phyloP scores from a whole-genome alignment of 345 rosid species.

The Geranium rotundifolium region DNA sequence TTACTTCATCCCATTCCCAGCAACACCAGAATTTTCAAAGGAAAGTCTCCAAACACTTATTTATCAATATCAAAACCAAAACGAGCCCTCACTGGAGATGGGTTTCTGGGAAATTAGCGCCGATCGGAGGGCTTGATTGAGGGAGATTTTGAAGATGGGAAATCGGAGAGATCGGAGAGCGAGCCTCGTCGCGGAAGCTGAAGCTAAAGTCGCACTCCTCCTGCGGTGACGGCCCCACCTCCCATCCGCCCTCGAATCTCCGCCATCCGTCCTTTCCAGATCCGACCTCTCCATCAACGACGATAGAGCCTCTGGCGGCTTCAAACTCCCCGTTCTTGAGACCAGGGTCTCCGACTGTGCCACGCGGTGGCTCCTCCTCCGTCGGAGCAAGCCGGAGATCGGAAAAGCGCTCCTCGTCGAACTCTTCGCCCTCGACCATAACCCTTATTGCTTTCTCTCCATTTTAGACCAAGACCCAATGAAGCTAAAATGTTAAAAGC shows the following conservation, averaged over 20 bases:
- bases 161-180: too few relatives aligned
- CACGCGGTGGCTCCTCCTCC: constrained; percentile 27
- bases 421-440: constrained; percentile 48
- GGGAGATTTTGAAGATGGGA: too few relatives aligned
- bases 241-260: constrained; percentile 45
- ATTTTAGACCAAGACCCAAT: constrained; percentile 12
- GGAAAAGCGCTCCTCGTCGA: constrained; percentile 51
- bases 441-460: constrained; percentile 65
- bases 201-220: too few relatives aligned
- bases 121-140: too few relatives aligned
- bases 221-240: constrained; percentile 60
- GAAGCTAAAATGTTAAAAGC: too few relatives aligned
- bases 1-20: too few relatives aligned
- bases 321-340: constrained; percentile 49
- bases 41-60: too few relatives aligned
- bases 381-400: constrained; percentile 40
- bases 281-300: constrained; percentile 66
- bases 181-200: too few relatives aligned
- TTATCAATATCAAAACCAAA: too few relatives aligned
- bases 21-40: too few relatives aligned
- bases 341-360: constrained; percentile 27
- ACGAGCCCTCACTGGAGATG: too few relatives aligned
- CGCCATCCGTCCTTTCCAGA: constrained; percentile 32
- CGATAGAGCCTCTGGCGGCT: constrained; percentile 49
- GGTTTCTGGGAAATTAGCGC: too few relatives aligned